A percentile compares a stretch with the other conserved stretches of the same genome.
Evolutionary conservation across 495 filamentous ascomycete species (phyloP).

Genomic region (Sporormia fimetaria): DNA sequence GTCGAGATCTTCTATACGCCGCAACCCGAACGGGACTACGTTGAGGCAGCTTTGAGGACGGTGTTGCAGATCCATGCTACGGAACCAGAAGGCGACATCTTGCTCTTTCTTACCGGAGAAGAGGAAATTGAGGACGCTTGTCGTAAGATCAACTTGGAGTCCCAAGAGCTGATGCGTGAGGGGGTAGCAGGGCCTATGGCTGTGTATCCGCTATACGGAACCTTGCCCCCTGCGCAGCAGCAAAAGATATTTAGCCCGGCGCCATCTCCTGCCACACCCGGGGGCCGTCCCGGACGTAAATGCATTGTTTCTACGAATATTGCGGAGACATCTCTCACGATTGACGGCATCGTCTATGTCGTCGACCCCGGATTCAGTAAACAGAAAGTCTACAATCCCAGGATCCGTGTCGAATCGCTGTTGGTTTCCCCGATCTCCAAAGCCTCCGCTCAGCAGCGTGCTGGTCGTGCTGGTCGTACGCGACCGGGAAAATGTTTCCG

Average conservation of each 20-base stretch:
- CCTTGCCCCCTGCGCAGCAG: conserved; percentile 81
- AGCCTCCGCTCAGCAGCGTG: conserved; percentile 95
- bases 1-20: conserved; percentile 99
- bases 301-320: conserved; percentile 95
- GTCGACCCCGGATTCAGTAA: conserved; percentile 98
- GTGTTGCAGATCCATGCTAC: conserved; percentile 92
- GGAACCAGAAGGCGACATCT: conserved; percentile 86
- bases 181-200: conserved; percentile 80
- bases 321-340: conserved; percentile 93
- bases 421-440: conserved; percentile 95
- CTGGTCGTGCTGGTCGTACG: conserved; percentile 97
- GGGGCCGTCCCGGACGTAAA: conserved; percentile 84
- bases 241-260: conserved; percentile 90
- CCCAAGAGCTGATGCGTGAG: conserved; percentile 80
- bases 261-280: conserved; percentile 56
- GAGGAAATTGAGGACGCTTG: conserved; percentile 98
- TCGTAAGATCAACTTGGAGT: conserved; percentile 80
- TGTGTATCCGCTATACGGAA: conserved; percentile 90
- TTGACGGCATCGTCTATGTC: conserved; percentile 98
- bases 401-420: conserved; percentile 89
- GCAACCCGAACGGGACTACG: conserved; percentile 91
- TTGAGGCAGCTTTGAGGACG: conserved; percentile 86
- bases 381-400: conserved; percentile 98
- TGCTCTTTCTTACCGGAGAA: conserved; percentile 94
- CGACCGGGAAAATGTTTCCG: conserved; percentile 96